Base-by-base conservation (phyloP, 805 yeast genomes). In the Ogataea chonburiensis region DNA sequence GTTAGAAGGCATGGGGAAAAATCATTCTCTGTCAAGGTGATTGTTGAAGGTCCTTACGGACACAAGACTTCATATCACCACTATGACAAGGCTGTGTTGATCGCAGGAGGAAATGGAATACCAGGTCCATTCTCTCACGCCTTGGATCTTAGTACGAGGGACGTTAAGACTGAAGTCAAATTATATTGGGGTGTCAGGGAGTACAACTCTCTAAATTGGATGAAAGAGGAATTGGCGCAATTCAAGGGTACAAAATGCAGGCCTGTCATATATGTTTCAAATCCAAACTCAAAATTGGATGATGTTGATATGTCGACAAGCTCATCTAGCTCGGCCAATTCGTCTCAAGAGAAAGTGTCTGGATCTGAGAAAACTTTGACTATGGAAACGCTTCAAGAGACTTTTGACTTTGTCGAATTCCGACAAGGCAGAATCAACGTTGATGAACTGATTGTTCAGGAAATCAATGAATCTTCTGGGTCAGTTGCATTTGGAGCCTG, bases 81-180 rank as follows among this genome's bases (percentile, higher is more conserved):
- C 28, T 81, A 71, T 47, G 72, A 76, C 31, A 70, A 73, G 38
- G 71, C 79, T 5, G 66, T 81, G 5, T 68, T 80, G 28, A 43
- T 83, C 16, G 82, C 89, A 6, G 89, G 87, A 31, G 91, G 93
- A 19, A 77, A 77, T 36, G 93, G 93, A 36, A 66, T 84, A 34
- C 79, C 91, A 1, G 85, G 79, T 31, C 64, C 71, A 19, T 70
- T 60, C 44, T 62, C 70, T 10, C 75, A 72, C 50, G 69, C 64
- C 14, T 18, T 35, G 26, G 53, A 52, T 15, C 40, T 61, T n/a
- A 70, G 64, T 6, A 15, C 41, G 8, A 38, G 50, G 7, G 55
- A 61, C 25, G 35, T 61, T 2, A 58, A 60, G 28, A 64, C 59
- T 16, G 53, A 56, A 25, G 57, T 68, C 19, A 70, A 73, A 38